Evolutionary conservation across 176 grass and related monocot genomes (phyloP).

Genomic region (Oryza coarctata): DNA sequence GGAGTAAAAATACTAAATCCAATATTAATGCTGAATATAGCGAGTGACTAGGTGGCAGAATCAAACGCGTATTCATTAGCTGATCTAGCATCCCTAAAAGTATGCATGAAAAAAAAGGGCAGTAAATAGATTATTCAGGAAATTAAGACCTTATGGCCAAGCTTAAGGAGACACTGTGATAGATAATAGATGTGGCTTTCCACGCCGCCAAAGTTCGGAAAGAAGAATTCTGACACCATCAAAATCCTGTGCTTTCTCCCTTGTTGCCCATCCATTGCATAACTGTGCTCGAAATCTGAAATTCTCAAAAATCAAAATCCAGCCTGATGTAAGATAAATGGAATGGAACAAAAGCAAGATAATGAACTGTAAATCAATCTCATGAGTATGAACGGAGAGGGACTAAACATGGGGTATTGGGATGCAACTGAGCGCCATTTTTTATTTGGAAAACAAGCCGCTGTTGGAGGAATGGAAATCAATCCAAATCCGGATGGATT

Average conservation of each 20-base stretch:
- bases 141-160: conserved; percentile 74
- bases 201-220: conserved; percentile 90
- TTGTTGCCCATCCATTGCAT: conserved; percentile 39
- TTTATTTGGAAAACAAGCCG: too few relatives aligned
- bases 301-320: too few relatives aligned
- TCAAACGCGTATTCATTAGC: conserved; percentile 1
- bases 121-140: neutral
- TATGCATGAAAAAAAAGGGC: neutral
- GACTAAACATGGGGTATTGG: too few relatives aligned
- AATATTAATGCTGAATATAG: conserved; percentile 5
- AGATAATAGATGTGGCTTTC: conserved; percentile 97
- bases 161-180: conserved; percentile 90
- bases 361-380: too few relatives aligned
- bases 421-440: too few relatives aligned
- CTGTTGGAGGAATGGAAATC: too few relatives aligned
- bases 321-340: too few relatives aligned
- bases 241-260: conserved; percentile 64
- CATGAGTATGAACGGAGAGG: too few relatives aligned
- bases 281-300: neutral
- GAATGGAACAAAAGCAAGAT: too few relatives aligned
- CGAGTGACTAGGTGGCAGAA: neutral
- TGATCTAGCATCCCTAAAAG: neutral
- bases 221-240: conserved; percentile 98
- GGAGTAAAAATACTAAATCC: neutral
- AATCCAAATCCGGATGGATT: too few relatives aligned